Evolutionary conservation across 306 rosid genomes (phyloP).

Genomic region (Potentilla sterilis): DNA sequence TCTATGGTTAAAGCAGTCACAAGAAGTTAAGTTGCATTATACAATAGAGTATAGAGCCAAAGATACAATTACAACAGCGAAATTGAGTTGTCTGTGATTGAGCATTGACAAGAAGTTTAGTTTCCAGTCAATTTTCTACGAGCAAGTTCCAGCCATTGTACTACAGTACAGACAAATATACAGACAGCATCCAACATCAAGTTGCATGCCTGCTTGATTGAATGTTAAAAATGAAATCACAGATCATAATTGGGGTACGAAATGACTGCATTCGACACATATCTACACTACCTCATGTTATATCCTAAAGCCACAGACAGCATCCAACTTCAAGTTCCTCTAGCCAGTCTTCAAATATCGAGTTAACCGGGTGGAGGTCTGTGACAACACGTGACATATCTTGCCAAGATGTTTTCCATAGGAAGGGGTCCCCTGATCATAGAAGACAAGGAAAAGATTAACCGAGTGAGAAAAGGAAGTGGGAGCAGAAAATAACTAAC

Average conservation of each 20-base stretch:
- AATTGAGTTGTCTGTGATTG: background rate
- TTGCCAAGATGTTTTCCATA: conserved; percentile 35
- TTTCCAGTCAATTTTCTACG: background rate
- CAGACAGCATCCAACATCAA: background rate
- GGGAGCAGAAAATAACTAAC: background rate
- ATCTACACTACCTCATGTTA: background rate
- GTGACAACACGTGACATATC: conserved; percentile 42
- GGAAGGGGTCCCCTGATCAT: conserved; percentile 55
- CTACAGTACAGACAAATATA: background rate
- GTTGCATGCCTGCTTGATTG: too few relatives aligned
- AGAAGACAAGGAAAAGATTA: conserved; percentile 3
- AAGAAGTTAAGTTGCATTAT: background rate
- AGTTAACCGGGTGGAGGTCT: conserved; percentile 34
- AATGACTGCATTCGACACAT: background rate
- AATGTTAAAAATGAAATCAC: background rate
- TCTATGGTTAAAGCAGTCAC: background rate
- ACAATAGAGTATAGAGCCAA: background rate
- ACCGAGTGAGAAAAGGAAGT: background rate
- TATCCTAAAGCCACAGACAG: background rate
- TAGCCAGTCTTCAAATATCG: background rate
- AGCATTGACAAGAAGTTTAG: conserved; percentile 6
- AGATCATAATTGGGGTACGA: background rate
- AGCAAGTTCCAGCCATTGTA: background rate
- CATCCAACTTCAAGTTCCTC: background rate
- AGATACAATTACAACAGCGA: background rate